These are phyloP conservation scores for Colletotrichum salicis DNA, from an alignment of 2,329 filamentous ascomycete genomes.

Conservation along the genomic window DNA sequence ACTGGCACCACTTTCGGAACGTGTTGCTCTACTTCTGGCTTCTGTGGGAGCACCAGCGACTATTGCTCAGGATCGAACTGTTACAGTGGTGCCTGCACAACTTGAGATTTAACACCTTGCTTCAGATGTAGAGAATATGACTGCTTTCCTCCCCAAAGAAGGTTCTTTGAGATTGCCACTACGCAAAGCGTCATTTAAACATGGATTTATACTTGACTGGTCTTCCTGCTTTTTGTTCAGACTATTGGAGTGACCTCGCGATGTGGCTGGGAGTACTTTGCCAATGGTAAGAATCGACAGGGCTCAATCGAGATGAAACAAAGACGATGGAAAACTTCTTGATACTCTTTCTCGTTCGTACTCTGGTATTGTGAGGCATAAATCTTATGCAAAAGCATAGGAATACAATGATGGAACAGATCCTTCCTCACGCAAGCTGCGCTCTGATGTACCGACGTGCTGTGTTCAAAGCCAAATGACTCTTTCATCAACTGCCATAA, in stretches of 20 bases:
- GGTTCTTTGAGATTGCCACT: too few species aligned
- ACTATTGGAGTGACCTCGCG: too few species aligned
- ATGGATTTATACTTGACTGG: too few species aligned
- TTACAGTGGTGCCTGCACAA: background rate
- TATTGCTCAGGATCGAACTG: constrained; percentile 3
- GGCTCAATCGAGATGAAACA: background rate
- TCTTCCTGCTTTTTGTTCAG: too few species aligned
- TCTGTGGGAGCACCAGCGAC: background rate
- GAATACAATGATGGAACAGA: too few species aligned
- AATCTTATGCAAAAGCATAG: background rate
- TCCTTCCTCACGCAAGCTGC: too few species aligned
- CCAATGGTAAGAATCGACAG: too few species aligned
- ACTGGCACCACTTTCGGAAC: background rate
- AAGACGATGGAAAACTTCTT: background rate
- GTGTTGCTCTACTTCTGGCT: background rate
- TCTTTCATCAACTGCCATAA: background rate
- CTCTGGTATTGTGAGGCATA: background rate
- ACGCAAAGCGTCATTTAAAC: too few species aligned
- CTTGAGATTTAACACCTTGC: background rate
- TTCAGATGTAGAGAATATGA: too few species aligned
- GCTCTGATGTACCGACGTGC: background rate
- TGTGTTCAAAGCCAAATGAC: too few species aligned
- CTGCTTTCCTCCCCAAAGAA: too few species aligned
- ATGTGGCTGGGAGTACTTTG: too few species aligned
- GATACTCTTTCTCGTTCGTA: background rate